Conservation (phyloP, 2,329 filamentous ascomycete genomes). For the Elsinoe ampelina region DNA sequence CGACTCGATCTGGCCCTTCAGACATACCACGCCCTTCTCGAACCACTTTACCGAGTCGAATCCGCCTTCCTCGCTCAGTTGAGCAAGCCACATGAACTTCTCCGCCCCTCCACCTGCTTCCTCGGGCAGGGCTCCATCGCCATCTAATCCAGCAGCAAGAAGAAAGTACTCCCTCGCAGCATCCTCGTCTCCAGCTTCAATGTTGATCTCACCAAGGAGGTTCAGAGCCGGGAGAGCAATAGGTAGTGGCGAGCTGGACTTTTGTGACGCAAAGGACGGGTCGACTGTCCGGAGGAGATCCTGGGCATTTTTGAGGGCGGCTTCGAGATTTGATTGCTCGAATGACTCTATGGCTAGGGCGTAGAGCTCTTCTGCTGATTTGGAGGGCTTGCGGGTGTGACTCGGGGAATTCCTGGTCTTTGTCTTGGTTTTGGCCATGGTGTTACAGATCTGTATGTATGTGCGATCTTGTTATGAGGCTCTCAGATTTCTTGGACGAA, state of each 20-base stretch:
- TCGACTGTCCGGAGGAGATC: slow-evolving; percentile 44
- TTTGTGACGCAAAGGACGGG: slow-evolving; percentile 18
- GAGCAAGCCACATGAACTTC: slow-evolving; percentile 91
- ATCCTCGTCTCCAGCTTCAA: slow-evolving; percentile 75
- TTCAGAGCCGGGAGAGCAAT: slow-evolving; percentile 57
- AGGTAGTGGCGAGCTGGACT: slow-evolving; percentile 15
- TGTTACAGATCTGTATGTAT: slow-evolving; percentile 1
- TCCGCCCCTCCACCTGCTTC: slow-evolving; percentile 73
- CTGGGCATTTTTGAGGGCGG: slow-evolving; percentile 46
- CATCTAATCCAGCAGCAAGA: slow-evolving; percentile 65
- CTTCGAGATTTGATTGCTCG: slow-evolving; percentile 49
- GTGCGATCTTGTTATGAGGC: not conserved
- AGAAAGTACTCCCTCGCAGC: slow-evolving; percentile 63
- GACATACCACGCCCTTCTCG: slow-evolving; percentile 58
- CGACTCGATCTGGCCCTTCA: slow-evolving; percentile 61
- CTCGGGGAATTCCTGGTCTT: slow-evolving; percentile 30
- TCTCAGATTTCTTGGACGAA: not conserved
- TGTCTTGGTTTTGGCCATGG: slow-evolving; percentile 46
- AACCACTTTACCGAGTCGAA: slow-evolving; percentile 53
- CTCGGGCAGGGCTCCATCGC: slow-evolving; percentile 61
- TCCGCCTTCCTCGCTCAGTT: slow-evolving; percentile 62
- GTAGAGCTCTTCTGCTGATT: slow-evolving; percentile 47
- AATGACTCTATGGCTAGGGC: slow-evolving; percentile 47
- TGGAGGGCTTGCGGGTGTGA: slow-evolving; percentile 28
- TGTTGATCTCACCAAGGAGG: slow-evolving; percentile 68